Percentiles rank a stretch among this genome's conserved stretches.
Conservation (phyloP, 176 grass and related monocot genomes). For the Urochloa ruziziensis region DNA sequence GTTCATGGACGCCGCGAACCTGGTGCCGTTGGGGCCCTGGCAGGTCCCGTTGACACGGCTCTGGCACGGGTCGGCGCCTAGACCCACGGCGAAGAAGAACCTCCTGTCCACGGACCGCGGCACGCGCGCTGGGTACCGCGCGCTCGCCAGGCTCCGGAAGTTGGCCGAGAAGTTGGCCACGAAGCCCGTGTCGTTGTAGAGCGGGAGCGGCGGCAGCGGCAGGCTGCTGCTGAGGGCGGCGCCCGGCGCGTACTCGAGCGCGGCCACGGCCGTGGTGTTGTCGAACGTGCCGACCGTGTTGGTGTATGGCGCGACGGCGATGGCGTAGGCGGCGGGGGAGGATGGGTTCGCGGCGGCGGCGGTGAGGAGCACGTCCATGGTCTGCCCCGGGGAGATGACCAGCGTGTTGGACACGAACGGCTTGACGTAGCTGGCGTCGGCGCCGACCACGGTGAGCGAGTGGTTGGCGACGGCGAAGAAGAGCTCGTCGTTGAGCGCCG, state of each 20-base stretch:
- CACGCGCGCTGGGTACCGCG: conserved; percentile 54
- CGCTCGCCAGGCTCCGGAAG: conserved; percentile 70
- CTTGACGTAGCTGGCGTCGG: conserved; percentile 77
- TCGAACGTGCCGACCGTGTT: conserved; percentile 65
- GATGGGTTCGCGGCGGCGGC: background rate
- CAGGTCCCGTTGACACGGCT: conserved; percentile 52
- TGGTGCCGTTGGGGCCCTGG: conserved; percentile 68
- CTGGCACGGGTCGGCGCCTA: conserved; percentile 57
- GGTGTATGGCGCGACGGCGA: conserved; percentile 56
- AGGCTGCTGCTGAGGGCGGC: background rate
- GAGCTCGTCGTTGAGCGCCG: conserved; percentile 83
- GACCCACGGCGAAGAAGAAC: conserved; percentile 77
- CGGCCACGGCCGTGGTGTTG: conserved; percentile 71
- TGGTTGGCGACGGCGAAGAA: conserved; percentile 80
- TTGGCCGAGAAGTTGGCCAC: conserved; percentile 60
- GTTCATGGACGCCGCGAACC: conserved; percentile 65
- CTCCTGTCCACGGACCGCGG: conserved; percentile 39
- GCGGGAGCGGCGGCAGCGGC: conserved; percentile 42
- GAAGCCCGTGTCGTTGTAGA: conserved; percentile 61
- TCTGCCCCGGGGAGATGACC: conserved; percentile 66
- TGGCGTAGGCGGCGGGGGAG: conserved; percentile 40
- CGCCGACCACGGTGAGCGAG: conserved; percentile 71
- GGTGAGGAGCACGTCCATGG: conserved; percentile 71
- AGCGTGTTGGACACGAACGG: conserved; percentile 49
- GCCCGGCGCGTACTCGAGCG: conserved; percentile 54